These are phyloP conservation scores for Cladosporium sp. DNA, from an alignment of 2,329 filamentous ascomycete genomes.

Conservation along the genomic window DNA sequence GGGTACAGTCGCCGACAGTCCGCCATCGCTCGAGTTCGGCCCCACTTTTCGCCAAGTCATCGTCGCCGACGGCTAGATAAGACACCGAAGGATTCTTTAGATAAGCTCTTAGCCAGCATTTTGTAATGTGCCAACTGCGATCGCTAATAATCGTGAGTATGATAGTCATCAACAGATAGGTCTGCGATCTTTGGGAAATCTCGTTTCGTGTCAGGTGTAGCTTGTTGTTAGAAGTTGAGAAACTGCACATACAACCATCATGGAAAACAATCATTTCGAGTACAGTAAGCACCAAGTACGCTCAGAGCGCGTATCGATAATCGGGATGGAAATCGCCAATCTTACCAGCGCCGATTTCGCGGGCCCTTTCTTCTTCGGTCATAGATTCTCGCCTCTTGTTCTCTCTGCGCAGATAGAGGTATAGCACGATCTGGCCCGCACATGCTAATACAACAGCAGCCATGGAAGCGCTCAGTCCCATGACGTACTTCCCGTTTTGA, in stretches of 20 bases:
- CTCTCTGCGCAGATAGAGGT: background rate
- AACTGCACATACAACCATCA: background rate
- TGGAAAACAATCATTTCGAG: background rate
- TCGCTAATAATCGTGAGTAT: background rate
- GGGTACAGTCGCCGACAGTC: background rate
- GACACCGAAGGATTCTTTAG: background rate
- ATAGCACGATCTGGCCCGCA: background rate
- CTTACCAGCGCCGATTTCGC: background rate
- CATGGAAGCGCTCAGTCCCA: conserved; percentile 8
- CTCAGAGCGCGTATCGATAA: conserved; percentile 5
- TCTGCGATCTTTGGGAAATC: too few relatives aligned
- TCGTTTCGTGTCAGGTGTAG: too few relatives aligned
- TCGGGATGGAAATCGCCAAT: background rate
- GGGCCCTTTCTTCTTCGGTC: background rate
- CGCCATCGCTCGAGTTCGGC: background rate
- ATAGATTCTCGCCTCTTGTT: background rate
- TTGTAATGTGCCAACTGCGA: background rate
- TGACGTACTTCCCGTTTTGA: conserved; percentile 1
- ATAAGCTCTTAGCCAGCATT: background rate
- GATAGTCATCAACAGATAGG: too few relatives aligned
- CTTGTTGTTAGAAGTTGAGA: background rate
- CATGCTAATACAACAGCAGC: background rate
- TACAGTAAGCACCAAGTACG: background rate
- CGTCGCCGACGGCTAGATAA: conserved; percentile 1
- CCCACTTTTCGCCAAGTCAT: background rate